Conservation (phyloP, 1,284 basidiomycete genomes). For the Apiotrichum sp. region DNA sequence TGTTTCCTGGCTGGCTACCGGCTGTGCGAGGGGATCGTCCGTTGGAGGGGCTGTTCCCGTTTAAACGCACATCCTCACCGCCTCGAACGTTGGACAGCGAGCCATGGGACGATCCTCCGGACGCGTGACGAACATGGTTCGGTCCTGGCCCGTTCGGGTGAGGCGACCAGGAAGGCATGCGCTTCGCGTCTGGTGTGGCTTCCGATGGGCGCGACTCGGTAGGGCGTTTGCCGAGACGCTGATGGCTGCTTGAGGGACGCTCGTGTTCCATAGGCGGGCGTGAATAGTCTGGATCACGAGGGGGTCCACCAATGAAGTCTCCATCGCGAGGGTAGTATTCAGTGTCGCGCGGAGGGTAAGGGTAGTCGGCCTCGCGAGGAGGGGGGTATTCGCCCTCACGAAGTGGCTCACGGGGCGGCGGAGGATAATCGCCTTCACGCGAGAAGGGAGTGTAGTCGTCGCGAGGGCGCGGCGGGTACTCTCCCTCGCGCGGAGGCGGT, state of each 20-base stretch:
- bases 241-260: not conserved
- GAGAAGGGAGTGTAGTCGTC: conserved; percentile 2
- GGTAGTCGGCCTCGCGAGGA: not conserved
- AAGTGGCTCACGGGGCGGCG: not conserved
- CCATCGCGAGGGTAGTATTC: not conserved
- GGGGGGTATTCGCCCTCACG: not conserved
- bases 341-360: not conserved
- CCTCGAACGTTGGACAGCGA: not conserved
- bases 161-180: conserved; percentile 14
- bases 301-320: not conserved
- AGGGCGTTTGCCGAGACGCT: conserved; percentile 13
- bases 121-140: conserved; percentile 2
- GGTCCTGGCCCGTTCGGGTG: not conserved
- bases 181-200: conserved; percentile 7
- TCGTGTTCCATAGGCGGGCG: not conserved
- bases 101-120: conserved; percentile 4
- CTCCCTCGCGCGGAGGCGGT: conserved; percentile 2
- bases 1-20: not conserved
- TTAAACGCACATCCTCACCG: not conserved
- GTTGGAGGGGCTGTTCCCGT: not conserved
- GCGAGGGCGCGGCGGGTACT: not conserved
- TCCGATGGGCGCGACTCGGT: conserved; percentile 6
- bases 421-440: not conserved
- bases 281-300: not conserved
- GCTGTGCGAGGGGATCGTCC: not conserved